A percentile compares a stretch with the other conserved stretches of the same genome.
Conservation (phyloP, 2,329 filamentous ascomycete genomes). For the Fusarium sublunatum region DNA sequence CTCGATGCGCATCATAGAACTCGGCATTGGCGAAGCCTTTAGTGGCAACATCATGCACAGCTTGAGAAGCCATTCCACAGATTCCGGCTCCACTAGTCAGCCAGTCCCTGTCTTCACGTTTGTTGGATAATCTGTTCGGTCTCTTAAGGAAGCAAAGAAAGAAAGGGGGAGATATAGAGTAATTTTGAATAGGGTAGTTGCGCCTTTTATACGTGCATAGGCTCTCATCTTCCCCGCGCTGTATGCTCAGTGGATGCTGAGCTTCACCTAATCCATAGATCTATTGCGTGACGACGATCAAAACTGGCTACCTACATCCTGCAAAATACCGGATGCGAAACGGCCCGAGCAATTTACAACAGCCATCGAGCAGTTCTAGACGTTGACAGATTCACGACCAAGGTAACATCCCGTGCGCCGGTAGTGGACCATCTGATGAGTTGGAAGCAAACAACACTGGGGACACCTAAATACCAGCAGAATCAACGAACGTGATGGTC, state of each 20-base stretch:
- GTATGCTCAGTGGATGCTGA: conserved; percentile 2
- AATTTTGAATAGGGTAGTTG: background rate
- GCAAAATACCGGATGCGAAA: conserved; percentile 27
- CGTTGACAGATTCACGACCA: too few species aligned
- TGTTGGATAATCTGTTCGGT: conserved; percentile 7
- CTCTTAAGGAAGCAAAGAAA: conserved; percentile 8
- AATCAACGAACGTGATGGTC: conserved; percentile 4
- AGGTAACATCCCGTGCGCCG: too few species aligned
- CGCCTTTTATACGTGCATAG: conserved; percentile 34
- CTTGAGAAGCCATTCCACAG: conserved; percentile 30
- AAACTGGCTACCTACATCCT: conserved; percentile 22
- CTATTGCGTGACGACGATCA: conserved; percentile 32
- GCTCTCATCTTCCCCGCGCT: conserved; percentile 28
- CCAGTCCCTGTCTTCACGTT: conserved; percentile 3
- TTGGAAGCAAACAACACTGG: background rate
- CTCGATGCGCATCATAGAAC: conserved; percentile 75
- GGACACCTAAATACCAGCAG: background rate
- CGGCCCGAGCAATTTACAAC: conserved; percentile 40
- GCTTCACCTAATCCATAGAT: conserved; percentile 13
- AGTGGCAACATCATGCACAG: conserved; percentile 63
- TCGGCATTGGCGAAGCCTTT: conserved; percentile 74
- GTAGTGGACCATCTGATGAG: background rate
- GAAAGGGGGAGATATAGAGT: background rate
- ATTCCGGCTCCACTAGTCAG: conserved; percentile 2
- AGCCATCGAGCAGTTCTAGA: conserved; percentile 5